Evolutionary conservation across 495 filamentous ascomycete genomes (phyloP), one percentile per base, ranked within the genome.

Genomic region (Lepraria neglecta): DNA sequence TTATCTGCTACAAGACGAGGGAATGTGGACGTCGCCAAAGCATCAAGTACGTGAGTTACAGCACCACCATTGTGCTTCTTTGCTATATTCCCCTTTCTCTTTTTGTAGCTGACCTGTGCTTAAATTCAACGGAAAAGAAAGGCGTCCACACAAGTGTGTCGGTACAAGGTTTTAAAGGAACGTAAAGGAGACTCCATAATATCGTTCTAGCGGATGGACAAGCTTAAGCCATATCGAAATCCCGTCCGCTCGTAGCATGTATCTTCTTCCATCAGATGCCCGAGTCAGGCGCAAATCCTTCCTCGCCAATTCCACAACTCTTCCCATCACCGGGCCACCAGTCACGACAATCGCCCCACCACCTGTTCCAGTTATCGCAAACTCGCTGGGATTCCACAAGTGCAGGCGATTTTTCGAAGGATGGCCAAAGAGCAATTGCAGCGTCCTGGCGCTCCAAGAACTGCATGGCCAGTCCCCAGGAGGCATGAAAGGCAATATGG

Each of bases 401-500:
- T 12, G 19, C 31, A n/a, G 2, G 14, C 12, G 56, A 33, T 1
- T 42, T 24, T 15, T 45, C n/a, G 19, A 17, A 21, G 14, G n/a
- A 43, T 24, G 31, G 31, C 56, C 56, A 58, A 43, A 4, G 27
- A 24, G 31, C 28, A 1, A 2, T 30, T 21, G 56, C 56, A 44
- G 10, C 56, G 12, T 44, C 3, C 21, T 58, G 31, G 12, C 38
- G 67, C 69, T 81, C 78, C 2, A 80, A 59, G 65, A 80, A 77
- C 64, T 78, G 73, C 19, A 79, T 62, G 17, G 76, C 74, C 35
- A 81, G 70, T 3, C 78, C 77, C 50, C 74, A 68, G 40, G 67
- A 58, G 4, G 72, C 71, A 64, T 80, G 77, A 73, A 75, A 79
- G 19, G 74, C 77, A 61, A 80, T 76, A 65, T 83, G 79, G 65